These are phyloP conservation scores for Fistulinella staudtii DNA, from an alignment of 1,284 basidiomycete genomes.

Conservation along the genomic window DNA sequence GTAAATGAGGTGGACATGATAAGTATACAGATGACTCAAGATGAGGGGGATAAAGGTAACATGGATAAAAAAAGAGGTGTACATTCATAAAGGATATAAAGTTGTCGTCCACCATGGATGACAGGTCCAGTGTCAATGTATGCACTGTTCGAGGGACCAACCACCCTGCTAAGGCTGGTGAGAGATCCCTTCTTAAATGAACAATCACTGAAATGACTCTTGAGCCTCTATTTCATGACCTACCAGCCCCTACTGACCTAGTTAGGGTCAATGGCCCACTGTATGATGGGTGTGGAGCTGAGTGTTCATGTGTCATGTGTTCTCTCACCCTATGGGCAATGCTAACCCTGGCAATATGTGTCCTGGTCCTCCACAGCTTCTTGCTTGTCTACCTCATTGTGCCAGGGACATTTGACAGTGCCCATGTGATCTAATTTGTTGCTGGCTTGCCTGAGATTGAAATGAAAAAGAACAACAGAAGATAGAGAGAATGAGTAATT, in stretches of 20 bases:
- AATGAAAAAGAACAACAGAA: too few species aligned
- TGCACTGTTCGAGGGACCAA: conserved; percentile 56
- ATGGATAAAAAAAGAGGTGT: conserved; percentile 28
- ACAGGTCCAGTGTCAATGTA: conserved; percentile 49
- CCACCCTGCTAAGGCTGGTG: conserved; percentile 62
- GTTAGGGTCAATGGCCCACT: conserved; percentile 82
- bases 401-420: conserved; percentile 76
- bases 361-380: conserved; percentile 84
- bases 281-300: conserved; percentile 78
- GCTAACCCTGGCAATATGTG: too few species aligned
- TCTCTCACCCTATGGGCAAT: neutral
- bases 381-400: conserved; percentile 84
- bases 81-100: conserved; percentile 29
- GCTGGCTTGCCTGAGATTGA: conserved; percentile 65
- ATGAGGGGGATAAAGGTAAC: conserved; percentile 2
- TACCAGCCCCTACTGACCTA: conserved; percentile 96
- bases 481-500: too few species aligned
- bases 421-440: conserved; percentile 73
- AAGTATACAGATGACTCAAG: too few species aligned
- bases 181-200: conserved; percentile 70
- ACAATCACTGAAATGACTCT: conserved; percentile 83
- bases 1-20: too few species aligned
- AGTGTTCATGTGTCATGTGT: conserved; percentile 60
- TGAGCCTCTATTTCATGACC: conserved; percentile 91
- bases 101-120: conserved; percentile 36